Base-by-base conservation (phyloP, 2,329 filamentous ascomycete species). In the Annulohypoxylon truncatum region DNA sequence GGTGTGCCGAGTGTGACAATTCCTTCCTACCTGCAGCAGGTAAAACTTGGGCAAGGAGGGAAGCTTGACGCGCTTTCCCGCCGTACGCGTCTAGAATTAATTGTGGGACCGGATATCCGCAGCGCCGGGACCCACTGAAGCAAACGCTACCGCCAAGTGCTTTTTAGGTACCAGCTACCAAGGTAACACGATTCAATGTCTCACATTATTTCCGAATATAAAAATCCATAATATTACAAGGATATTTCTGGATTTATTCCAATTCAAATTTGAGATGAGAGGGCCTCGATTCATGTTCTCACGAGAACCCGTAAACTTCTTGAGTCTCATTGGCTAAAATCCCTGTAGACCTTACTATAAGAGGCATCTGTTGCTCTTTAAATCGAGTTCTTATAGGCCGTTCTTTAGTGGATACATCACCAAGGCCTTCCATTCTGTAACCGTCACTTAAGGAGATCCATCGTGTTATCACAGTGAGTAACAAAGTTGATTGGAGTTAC, bases 41-140 rank as follows among this genome's bases (percentile, higher is more conserved):
- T 47, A 29, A 29, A 48, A 15, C 7, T 28, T 24, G 24, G 13
- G 22, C 12, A 46, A 10, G 8, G 12, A 28, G n/a, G n/a, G 35
- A 47, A 66, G 33, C 53, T 59, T 59, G 61, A 62, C 66, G 55
- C 62, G 61, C 57, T 24, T 51, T 42, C 28, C 33, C 33, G 9
- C 28, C n/a, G n/a, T 38, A 59, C 66, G 66, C 61, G 65, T 68
- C 28, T 18, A n/a, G 35, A 59, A 55, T 57, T 35, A 61, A 57
- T 40, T 26, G 12, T 42, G 28, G 53, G 53, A 2, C 50, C 8
- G 26, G 12, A 20, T 26, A 28, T 22, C 18, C 35, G 46, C 3
- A 12, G 22, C 18, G 18, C 38, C 9, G 38, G 18, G 38, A 40
- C 10, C 38, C 38, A 12, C 38, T 42, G 18, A 22, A 42, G 38